Evolutionary conservation across 768 basidiomycete genomes (phyloP), one percentile per base, ranked within the genome.

Genomic region (Trametes coccinea): DNA sequence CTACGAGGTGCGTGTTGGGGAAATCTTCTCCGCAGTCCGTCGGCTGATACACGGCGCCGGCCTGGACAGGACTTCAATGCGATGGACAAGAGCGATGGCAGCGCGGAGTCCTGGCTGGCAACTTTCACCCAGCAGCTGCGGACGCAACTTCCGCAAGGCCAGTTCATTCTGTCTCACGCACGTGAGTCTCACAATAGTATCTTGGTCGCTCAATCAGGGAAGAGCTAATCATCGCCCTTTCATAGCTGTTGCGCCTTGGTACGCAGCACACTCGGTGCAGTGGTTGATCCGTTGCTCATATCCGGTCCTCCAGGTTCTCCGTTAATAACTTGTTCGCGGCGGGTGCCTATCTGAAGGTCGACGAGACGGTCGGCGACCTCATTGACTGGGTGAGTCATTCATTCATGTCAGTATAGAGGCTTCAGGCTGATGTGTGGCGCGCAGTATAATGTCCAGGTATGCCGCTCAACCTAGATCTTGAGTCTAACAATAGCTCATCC

Each of bases 291-390:
- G 30, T 22, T 41, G 17, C 54, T 53, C 30, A 59, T 56, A 34
- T 10, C 43, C 53, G 52, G 56, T 6, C n/a, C 13, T 34, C 29
- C 52, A 72, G 72, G 74, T 79, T 79, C 67, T 69, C 76, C 5
- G 58, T 66, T 1, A 66, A 56, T 37, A 48, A 54, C 45, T 70
- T 69, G 46, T 69, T 65, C 16, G 62, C 70, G 16, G 67, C 61
- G 13, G 85, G 85, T 30, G 87, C 80, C 11, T 88, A 88, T 66
- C 73, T 83, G 30, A 77, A 75, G 54, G 80, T 89, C 17, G 77
- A 88, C 69, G 54, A 75, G 48, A 64, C 73, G 5, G 84, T 85
- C 16, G 87, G 87, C 5, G 74, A 70, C 63, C 71, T 81, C 22
- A 89, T 89, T 67, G 87, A 89, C 71, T 89, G 85, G 82, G 70